Evolutionary conservation across 495 filamentous ascomycete species (phyloP).

Genomic region (Podospora conica): DNA sequence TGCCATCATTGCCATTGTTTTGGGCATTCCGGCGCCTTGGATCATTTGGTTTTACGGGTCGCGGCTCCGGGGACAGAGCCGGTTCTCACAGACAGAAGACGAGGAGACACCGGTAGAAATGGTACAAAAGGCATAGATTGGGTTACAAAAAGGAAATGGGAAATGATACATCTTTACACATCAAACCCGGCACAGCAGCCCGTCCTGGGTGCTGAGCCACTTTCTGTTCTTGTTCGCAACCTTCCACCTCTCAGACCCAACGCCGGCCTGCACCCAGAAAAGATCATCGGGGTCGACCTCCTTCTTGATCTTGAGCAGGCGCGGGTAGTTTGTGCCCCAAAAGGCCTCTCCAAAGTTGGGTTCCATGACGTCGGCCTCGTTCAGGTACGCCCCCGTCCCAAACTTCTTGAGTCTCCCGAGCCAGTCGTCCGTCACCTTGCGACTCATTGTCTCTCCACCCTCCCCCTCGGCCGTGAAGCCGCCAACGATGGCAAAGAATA

Average conservation of each 20-base stretch:
- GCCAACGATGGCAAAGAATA: neutral
- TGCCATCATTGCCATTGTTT: neutral
- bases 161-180: neutral
- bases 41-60: conserved; percentile 10
- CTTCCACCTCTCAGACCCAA: conserved; percentile 46
- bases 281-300: conserved; percentile 46
- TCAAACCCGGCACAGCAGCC: neutral
- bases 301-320: conserved; percentile 44
- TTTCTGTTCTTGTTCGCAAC: neutral
- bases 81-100: neutral
- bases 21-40: conserved; percentile 10
- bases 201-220: neutral
- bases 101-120: neutral
- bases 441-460: neutral
- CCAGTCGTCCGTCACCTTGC: conserved; percentile 28
- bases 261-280: conserved; percentile 51
- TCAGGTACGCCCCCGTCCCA: conserved; percentile 39
- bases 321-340: conserved; percentile 46
- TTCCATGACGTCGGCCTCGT: conserved; percentile 54
- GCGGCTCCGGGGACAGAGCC: conserved; percentile 4
- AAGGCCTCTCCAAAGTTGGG: conserved; percentile 58
- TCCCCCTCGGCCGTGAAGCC: neutral
- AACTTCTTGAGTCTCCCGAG: conserved; percentile 9
- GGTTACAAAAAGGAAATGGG: neutral
- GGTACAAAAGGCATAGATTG: neutral